These are phyloP conservation scores for Fusarium scirpi DNA, from an alignment of 2,329 filamentous ascomycete genomes.

Conservation along the genomic window DNA sequence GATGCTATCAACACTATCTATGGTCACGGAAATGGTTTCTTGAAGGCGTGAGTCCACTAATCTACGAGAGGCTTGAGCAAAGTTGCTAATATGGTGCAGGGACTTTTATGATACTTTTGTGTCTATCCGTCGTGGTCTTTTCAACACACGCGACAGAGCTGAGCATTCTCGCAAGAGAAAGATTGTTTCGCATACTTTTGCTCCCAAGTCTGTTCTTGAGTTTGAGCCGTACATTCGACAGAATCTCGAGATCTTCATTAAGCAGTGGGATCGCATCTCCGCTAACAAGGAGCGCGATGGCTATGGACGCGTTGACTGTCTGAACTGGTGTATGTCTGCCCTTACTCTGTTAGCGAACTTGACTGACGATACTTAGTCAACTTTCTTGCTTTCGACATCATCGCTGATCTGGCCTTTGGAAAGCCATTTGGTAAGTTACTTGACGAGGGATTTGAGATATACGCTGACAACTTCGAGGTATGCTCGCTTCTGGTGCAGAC, in stretches of 20 bases:
- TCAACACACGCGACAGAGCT: constrained; percentile 86
- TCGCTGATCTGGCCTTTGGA: constrained; percentile 64
- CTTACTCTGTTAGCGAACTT: fast-evolving
- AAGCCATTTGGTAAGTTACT: constrained; percentile 57
- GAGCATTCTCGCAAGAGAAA: constrained; percentile 92
- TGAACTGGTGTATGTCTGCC: constrained; percentile 72
- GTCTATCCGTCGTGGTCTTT: constrained; percentile 84
- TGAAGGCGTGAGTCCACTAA: constrained; percentile 68
- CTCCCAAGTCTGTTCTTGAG: constrained; percentile 80
- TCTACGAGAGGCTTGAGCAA: too few species aligned
- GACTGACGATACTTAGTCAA: constrained; percentile 46
- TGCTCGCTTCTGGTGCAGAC: constrained; percentile 81
- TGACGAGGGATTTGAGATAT: fast-evolving
- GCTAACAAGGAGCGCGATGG: constrained; percentile 67
- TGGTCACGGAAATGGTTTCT: constrained; percentile 80
- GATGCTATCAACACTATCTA: constrained; percentile 81
- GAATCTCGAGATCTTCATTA: constrained; percentile 81
- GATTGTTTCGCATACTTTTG: constrained; percentile 90
- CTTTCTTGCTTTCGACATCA: constrained; percentile 66
- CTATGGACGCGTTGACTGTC: constrained; percentile 73
- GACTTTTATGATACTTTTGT: constrained; percentile 95
- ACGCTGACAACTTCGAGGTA: constrained; percentile 53
- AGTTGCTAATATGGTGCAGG: constrained; percentile 53
- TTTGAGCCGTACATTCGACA: constrained; percentile 90
- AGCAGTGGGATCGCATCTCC: constrained; percentile 76